Evolutionary conservation across 495 filamentous ascomycete species (phyloP), one percentile per base, ranked within the genome.

Genomic region (Trichoderma reesei): DNA sequence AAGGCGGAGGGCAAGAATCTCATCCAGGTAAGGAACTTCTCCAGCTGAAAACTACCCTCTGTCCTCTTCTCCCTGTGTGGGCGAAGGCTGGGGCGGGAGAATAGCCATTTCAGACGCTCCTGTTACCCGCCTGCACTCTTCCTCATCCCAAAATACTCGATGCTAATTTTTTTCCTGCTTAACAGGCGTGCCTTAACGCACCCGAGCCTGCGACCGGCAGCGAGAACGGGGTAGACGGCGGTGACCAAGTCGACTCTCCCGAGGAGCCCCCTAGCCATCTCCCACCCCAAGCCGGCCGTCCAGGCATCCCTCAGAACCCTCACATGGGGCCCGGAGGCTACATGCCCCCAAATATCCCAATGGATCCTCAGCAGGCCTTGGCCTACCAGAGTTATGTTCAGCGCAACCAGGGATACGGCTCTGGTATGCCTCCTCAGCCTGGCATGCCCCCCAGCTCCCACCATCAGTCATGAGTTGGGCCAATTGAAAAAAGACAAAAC

Each of bases 1-100:
- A 99, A 99, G 83, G 87, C 95, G 10, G 95, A 99, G 75, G 95
- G 95, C 78, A 99, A 99, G 85, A 99, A 99, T 73, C 80, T 99
- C 46, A 99, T 99, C 65, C 95, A 99, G 88, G 95, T 98, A 85
- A 65, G 84, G 61, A 59, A 54, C 36, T 11, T 63, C 63, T 62
- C 42, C 38, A n/a, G 20, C 51, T 33, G 51, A 31, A 5, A 9
- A 59, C 46, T 64, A 11, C 26, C 44, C 46, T 51, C 26, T 56
- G 26, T 56, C 9, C 26, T 18, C 20, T 1, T 8, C 8, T 56
- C 34, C 51, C 51, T 56, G 8, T 14, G n/a, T 3, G 20, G 6
- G 44, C 44, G 8, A 18, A n/a, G 20, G 16, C 5, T 48, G 16
- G 16, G 16, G 44, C 44, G 44, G n/a, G 16, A 48, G 20, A 26